Conservation (phyloP, 768 basidiomycete genomes). For the Mycena belliarum region DNA sequence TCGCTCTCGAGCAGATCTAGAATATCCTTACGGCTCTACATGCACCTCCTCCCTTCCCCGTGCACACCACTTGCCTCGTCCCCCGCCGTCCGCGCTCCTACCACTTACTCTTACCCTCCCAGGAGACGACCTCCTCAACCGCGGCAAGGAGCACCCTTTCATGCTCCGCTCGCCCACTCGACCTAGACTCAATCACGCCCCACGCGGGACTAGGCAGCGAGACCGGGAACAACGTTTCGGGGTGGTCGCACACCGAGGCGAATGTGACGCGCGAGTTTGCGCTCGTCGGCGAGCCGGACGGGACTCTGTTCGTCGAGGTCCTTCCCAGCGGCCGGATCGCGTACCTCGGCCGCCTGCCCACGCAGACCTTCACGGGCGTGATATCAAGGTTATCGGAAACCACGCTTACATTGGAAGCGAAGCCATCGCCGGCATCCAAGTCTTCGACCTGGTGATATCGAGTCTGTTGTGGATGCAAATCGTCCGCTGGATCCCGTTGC, state of each 20-base stretch:
- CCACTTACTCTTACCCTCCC: constrained; percentile 4
- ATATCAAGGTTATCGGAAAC: constrained; percentile 29
- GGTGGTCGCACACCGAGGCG: constrained; percentile 14
- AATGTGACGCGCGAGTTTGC: constrained; percentile 16
- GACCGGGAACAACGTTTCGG: constrained; percentile 19
- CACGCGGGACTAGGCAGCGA: constrained; percentile 13
- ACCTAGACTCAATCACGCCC: constrained; percentile 18
- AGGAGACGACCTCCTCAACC: constrained; percentile 3
- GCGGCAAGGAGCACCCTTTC: constrained; percentile 12
- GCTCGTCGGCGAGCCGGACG: constrained; percentile 13
- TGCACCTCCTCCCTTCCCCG: no score
- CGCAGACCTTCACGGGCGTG: constrained; percentile 23
- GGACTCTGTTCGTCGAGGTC: constrained; percentile 19
- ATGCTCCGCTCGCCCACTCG: constrained; percentile 18
- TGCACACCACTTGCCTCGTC: no score
- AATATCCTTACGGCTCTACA: no score
- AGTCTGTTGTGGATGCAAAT: no score
- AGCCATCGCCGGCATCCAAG: constrained; percentile 31
- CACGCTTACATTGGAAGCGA: constrained; percentile 31
- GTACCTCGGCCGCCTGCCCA: constrained; percentile 30
- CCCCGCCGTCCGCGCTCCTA: no score
- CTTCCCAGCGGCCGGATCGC: constrained; percentile 11
- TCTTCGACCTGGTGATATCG: constrained; percentile 26
- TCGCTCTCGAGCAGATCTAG: no score
- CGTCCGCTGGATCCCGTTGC: no score